These are phyloP conservation scores for Mortierella sp. DNA, from an alignment of 371 early-diverging fungal genomes.

Conservation along the genomic window DNA sequence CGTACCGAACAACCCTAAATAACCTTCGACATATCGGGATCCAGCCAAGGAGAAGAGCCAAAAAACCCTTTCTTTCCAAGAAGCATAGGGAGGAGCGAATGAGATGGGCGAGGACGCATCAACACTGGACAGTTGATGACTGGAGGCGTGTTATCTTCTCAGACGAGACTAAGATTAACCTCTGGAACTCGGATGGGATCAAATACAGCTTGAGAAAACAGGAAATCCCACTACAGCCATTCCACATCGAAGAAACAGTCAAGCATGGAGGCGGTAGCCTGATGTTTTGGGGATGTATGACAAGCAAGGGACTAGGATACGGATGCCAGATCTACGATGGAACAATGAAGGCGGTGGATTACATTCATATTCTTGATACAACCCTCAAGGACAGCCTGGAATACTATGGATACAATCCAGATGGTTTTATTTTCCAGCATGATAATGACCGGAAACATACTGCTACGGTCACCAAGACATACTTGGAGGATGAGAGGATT, in stretches of 20 bases:
- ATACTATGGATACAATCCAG: slow-evolving; percentile 8
- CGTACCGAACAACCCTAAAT: slow-evolving; percentile 9
- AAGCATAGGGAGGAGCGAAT: slow-evolving; percentile 17
- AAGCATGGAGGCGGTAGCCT: slow-evolving; percentile 38
- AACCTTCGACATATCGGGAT: slow-evolving; percentile 9
- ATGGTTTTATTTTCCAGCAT: slow-evolving; percentile 14
- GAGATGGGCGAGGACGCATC: slow-evolving; percentile 28
- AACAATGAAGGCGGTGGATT: slow-evolving; percentile 19
- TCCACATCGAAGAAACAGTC: slow-evolving; percentile 10
- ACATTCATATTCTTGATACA: slow-evolving; percentile 12
- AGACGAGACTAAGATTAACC: slow-evolving; percentile 51
- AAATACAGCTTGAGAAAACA: slow-evolving; percentile 14
- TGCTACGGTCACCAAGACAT: neutral
- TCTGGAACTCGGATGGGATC: slow-evolving; percentile 26
- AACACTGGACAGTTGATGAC: slow-evolving; percentile 37
- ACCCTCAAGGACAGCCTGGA: slow-evolving; percentile 14
- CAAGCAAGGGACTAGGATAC: slow-evolving; percentile 23
- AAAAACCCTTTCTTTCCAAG: slow-evolving; percentile 13
- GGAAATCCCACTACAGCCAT: slow-evolving; percentile 4
- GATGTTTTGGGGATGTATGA: slow-evolving; percentile 45
- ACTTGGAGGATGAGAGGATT: neutral
- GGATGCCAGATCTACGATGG: slow-evolving; percentile 27
- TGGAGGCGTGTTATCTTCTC: slow-evolving; percentile 48
- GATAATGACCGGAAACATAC: slow-evolving; percentile 20
- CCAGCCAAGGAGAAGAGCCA: slow-evolving; percentile 8